These are phyloP conservation scores for Cladophialophora bantiana DNA, from an alignment of 2,329 filamentous ascomycete species.

Conservation along the genomic window DNA sequence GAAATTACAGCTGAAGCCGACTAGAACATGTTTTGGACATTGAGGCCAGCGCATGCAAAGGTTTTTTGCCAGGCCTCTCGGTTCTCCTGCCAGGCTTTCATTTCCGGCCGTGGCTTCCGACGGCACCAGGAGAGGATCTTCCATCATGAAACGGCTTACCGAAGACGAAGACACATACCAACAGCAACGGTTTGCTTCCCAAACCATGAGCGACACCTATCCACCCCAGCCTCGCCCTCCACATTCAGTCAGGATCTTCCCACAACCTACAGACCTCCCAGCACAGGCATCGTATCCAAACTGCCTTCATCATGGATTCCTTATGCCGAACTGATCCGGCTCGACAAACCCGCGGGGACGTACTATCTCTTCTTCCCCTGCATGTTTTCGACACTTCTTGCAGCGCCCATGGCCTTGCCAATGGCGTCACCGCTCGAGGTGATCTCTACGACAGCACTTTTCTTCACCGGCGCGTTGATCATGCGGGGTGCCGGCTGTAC, in stretches of 20 bases:
- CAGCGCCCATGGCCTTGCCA: constrained; percentile 49
- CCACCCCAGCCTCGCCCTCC: constrained; percentile 13
- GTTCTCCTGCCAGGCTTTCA: neutral
- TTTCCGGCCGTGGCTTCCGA: neutral
- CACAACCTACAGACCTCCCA: constrained; percentile 53
- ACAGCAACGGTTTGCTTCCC: neutral
- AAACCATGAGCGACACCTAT: constrained; percentile 15
- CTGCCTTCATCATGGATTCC: constrained; percentile 61
- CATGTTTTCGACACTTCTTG: constrained; percentile 56
- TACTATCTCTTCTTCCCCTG: constrained; percentile 63
- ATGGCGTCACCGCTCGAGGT: constrained; percentile 46
- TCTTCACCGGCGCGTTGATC: constrained; percentile 55
- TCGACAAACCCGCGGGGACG: constrained; percentile 60
- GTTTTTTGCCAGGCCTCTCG: neutral
- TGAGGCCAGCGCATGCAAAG: neutral
- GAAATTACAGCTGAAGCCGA: neutral
- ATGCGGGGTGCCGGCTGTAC: constrained; percentile 61
- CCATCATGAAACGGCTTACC: neutral
- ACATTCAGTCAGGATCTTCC: constrained; percentile 24
- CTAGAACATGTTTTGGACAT: neutral
- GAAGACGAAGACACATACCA: constrained; percentile 5
- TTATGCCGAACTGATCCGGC: constrained; percentile 61
- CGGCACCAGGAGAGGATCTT: neutral
- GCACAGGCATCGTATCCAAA: constrained; percentile 53
- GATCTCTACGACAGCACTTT: constrained; percentile 48